Evolutionary conservation across 805 yeast genomes (phyloP), one percentile per base, ranked within the genome.

Genomic region (Candida patagonica): DNA sequence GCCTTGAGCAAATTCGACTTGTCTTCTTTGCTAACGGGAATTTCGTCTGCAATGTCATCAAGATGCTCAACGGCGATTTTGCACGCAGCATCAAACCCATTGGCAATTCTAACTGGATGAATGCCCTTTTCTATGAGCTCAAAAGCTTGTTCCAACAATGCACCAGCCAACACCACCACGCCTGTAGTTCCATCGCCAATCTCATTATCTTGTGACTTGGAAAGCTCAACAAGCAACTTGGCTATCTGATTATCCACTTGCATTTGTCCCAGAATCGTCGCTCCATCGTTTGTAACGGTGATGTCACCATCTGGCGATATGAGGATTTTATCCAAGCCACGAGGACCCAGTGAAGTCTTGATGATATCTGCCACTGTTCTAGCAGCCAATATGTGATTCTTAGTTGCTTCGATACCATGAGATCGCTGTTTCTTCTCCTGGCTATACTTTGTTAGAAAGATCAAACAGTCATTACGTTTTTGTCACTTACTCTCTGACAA

Each of bases 101-200:
- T 87, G 48, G 97, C 97, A 50, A 92, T 78, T 57, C 89, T 81
- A 51, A 92, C 86, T 35, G 99, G 98, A 57, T 92, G 99, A 47
- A 92, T 88, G 42, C 97, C 97, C 66, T 84, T 86, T 56, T 92
- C 96, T 50, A 92, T 88, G 47, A 92, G 74, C 57, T 87, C 96
- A 42, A 82, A 64, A 2, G 98, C 96, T 65, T 92, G 95, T 60
- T 89, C 96, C 43, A 92, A 70, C 48, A 92, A 68, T 2, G 97
- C 94, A 50, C 95, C 83, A 1, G 98, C 97, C 38, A 92, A 68
- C 2, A 92, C 97, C 40, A 92, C 97, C 22, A 92, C 99, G 57
- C 97, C 97, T 4, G 99, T 92, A 22, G 99, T 92, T 57, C 98
- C 98, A 61, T 89, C 98, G 42, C 98, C 98, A 59, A 89, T 86